A percentile compares a stretch with the other conserved stretches of the same genome.
These are phyloP conservation scores for Tolypocladium amazonense DNA, from an alignment of 2,329 filamentous ascomycete species.

Conservation along the genomic window DNA sequence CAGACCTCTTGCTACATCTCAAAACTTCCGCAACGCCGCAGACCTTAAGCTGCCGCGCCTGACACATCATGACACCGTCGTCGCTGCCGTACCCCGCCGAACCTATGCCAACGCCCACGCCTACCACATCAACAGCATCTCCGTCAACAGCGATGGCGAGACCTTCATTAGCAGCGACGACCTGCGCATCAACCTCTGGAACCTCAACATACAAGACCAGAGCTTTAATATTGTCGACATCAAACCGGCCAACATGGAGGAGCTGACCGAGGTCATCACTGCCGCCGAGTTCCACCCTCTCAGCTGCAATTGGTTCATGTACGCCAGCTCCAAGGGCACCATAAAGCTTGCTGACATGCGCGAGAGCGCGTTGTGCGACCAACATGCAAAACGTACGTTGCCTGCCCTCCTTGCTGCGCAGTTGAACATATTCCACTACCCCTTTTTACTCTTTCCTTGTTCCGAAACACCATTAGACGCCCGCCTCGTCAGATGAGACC, in stretches of 20 bases:
- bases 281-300: constrained; percentile 94
- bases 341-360: constrained; percentile 99
- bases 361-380: constrained; percentile 89
- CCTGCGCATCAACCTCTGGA: constrained; percentile 96
- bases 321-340: constrained; percentile 96
- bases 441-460: not conserved
- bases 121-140: constrained; percentile 99
- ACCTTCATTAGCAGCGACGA: constrained; percentile 99
- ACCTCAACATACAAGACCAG: constrained; percentile 97
- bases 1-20: constrained; percentile 53
- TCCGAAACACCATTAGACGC: too few relatives aligned
- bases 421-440: not conserved
- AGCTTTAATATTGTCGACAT: constrained; percentile 99
- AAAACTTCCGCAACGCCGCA: constrained; percentile 67
- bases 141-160: constrained; percentile 98
- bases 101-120: constrained; percentile 98
- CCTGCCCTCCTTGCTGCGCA: not conserved
- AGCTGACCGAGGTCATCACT: constrained; percentile 96
- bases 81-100: constrained; percentile 88
- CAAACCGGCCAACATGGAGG: constrained; percentile 99
- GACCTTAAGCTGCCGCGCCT: constrained; percentile 90
- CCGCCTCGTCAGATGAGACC: not conserved
- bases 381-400: constrained; percentile 76
- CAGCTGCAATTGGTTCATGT: constrained; percentile 99
- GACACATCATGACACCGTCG: constrained; percentile 96